These are phyloP conservation scores for Periglandula ipomoeae DNA, from an alignment of 2,329 filamentous ascomycete species.

Conservation along the genomic window DNA sequence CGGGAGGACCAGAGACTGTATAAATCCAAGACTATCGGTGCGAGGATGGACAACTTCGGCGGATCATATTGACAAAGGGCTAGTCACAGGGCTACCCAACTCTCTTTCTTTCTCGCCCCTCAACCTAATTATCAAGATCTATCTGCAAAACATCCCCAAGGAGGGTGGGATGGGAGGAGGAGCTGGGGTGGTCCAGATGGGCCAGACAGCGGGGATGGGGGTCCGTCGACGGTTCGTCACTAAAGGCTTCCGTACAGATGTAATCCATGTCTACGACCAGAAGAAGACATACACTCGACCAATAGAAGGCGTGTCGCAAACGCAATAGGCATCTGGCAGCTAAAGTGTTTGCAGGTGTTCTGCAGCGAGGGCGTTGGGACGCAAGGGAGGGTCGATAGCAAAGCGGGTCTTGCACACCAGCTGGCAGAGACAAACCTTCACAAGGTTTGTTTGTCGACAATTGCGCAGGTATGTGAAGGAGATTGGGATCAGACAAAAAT, in stretches of 20 bases:
- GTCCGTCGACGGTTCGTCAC: slow-evolving; percentile 13
- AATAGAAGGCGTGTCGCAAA: slow-evolving; percentile 18
- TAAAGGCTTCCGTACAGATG: slow-evolving; percentile 9
- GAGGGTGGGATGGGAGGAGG: slow-evolving; percentile 11
- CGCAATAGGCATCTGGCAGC: slow-evolving; percentile 26
- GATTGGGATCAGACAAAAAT: slow-evolving; percentile 30
- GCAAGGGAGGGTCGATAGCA: slow-evolving; percentile 20
- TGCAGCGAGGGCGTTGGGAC: slow-evolving; percentile 23
- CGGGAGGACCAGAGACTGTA: slow-evolving; percentile 24
- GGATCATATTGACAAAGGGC: slow-evolving; percentile 25
- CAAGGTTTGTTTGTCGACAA: slow-evolving; percentile 2
- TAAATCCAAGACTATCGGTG: slow-evolving; percentile 29
- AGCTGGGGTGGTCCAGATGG: slow-evolving; percentile 6
- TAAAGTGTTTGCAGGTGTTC: slow-evolving; percentile 17
- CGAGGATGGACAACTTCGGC: slow-evolving; percentile 20
- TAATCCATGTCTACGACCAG: slow-evolving; percentile 15
- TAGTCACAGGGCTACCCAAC: slow-evolving; percentile 14
- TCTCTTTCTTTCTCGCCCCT: slow-evolving; percentile 15
- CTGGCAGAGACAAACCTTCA: slow-evolving; percentile 6
- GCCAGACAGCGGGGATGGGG: slow-evolving; percentile 4
- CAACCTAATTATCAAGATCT: slow-evolving; percentile 25
- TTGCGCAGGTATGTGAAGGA: slow-evolving; percentile 29
- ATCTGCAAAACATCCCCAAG: slow-evolving; percentile 19
- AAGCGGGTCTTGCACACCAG: slow-evolving; percentile 19
- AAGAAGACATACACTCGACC: slow-evolving; percentile 14